Evolutionary conservation across 2,329 filamentous ascomycete species (phyloP), one percentile per base, ranked within the genome.

Genomic region (Paracamarosporium sp.): DNA sequence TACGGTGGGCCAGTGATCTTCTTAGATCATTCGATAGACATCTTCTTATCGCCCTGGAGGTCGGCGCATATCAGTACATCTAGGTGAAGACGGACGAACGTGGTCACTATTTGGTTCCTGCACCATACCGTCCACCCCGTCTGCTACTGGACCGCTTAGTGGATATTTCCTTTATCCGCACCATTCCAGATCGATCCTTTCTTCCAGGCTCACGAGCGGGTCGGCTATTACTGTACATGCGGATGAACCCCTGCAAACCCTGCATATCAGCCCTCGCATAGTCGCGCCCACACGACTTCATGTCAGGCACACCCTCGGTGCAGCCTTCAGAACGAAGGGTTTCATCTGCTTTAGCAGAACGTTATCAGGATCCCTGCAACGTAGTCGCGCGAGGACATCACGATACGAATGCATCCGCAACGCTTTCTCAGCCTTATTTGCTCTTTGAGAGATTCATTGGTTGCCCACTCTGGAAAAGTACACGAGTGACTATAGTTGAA

Each of bases 61-160:
- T 45, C 55, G 50, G 57, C 43, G 38, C 55, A 59, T 52, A 63
- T 59, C 54, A 33, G 22, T 50, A 33, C 36, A 31, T 33, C n/a
- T 45, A 36, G 30, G 51, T 56, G 50, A 54, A 53, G 38, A 43
- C 55, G 38, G 55, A 55, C 54, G 50, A 59, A 50, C 59, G 44
- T 50, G 45, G 41, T 43, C 22, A 56, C 47, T 61, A 59, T 65
- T 53, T 50, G 22, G 38, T 53, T 52, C 44, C 35, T 59, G 57
- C 53, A 50, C 48, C 33, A 28, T 51, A 30, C 53, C 48, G 55
- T 41, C 43, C 53, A 17, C n/a, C 24, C 30, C 43, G 17, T 24
- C 53, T 60, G 40, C 53, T 28, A 71, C 53, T 69, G 63, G 63
- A 38, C 67, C 67, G 61, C 59, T 69, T 67, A 59, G 30, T 55